phyloP scores from a whole-genome alignment of 208 protist genomes.

The Crithidia mellificae region DNA sequence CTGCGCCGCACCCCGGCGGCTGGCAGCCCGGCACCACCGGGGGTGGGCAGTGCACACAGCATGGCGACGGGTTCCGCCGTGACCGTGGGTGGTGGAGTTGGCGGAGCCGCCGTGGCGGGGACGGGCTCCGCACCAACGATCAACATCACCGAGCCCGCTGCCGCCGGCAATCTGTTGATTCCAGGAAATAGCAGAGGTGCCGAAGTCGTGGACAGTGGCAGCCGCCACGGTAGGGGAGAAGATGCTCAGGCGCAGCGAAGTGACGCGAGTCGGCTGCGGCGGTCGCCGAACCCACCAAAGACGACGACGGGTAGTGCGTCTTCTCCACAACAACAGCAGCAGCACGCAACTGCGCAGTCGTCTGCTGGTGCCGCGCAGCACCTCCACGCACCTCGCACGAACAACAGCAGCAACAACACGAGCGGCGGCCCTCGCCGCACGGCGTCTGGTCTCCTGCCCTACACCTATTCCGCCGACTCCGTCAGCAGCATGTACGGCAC shows the following conservation, averaged over 20 bases:
- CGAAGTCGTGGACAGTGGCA: too few species aligned
- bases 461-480: conserved; percentile 44
- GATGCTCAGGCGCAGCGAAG: not conserved
- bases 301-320: not conserved
- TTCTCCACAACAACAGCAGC: not conserved
- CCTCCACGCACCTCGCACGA: not conserved
- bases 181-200: not conserved
- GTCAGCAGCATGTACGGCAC: conserved; percentile 43
- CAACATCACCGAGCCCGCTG: too few species aligned
- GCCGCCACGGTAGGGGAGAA: too few species aligned
- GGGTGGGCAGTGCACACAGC: not conserved
- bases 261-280: not conserved
- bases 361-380: not conserved
- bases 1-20: not conserved
- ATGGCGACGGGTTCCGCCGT: not conserved
- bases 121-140: too few species aligned
- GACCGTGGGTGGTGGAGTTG: not conserved
- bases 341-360: not conserved
- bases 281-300: not conserved
- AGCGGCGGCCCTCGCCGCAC: conserved; percentile 9
- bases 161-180: too few species aligned
- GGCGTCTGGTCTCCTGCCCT: conserved; percentile 34
- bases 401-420: not conserved
- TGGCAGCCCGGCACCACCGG: not conserved
- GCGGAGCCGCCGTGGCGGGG: too few species aligned